A percentile compares a stretch with the other conserved stretches of the same genome.
Conservation (phyloP, 805 yeast genomes). For the Saccharomyces mikatae region DNA sequence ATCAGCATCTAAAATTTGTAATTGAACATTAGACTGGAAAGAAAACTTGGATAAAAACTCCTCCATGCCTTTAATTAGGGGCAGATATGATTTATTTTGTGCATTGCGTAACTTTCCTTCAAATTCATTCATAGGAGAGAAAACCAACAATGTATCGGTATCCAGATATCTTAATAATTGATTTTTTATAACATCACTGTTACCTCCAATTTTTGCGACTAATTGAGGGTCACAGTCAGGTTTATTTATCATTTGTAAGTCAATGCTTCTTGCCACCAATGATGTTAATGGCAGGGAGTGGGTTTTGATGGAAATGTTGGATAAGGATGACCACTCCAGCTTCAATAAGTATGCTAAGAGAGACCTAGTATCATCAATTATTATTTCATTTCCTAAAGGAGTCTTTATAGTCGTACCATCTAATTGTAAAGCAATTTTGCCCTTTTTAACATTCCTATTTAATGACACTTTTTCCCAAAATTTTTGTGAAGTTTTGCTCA, state of each 20-base stretch:
- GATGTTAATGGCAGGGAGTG: constrained; percentile 76
- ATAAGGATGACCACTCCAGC: constrained; percentile 80
- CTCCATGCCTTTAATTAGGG: constrained; percentile 64
- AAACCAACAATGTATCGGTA: constrained; percentile 86
- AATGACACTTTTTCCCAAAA: constrained; percentile 72
- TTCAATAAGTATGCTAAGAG: constrained; percentile 66
- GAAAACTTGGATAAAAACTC: constrained; percentile 37
- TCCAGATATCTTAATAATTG: constrained; percentile 76
- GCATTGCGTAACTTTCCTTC: constrained; percentile 72
- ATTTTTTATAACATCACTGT: constrained; percentile 45
- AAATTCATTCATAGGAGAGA: constrained; percentile 72
- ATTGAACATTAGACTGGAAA: constrained; percentile 25
- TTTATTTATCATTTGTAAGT: constrained; percentile 41
- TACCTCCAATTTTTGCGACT: constrained; percentile 53
- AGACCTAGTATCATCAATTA: constrained; percentile 51
- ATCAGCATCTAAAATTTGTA: constrained; percentile 72
- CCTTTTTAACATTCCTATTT: constrained; percentile 26
- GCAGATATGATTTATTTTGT: constrained; percentile 73
- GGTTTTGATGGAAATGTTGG: constrained; percentile 52
- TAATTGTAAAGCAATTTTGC: constrained; percentile 46
- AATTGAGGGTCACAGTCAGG: constrained; percentile 37
- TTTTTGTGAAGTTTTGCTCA: constrained; percentile 58
- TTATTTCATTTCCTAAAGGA: constrained; percentile 66
- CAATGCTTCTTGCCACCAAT: constrained; percentile 78
- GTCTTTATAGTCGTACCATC: constrained; percentile 76